Evolutionary conservation across 192 early-diverging fungal species (phyloP).

Genomic region (Coemansia sp.): DNA sequence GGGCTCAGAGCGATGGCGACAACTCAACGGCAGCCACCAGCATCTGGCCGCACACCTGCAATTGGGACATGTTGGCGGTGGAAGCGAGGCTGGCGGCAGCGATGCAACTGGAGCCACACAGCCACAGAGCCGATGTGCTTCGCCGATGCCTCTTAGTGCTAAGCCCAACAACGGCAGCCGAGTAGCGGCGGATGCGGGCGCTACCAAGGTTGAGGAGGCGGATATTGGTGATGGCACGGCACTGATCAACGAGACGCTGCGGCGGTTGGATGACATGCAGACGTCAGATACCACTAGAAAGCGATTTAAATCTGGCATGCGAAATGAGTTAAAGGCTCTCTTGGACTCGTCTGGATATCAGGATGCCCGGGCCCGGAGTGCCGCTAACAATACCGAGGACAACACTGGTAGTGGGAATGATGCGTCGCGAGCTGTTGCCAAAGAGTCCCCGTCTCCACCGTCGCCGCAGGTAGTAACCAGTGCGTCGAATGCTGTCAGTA

Average conservation of each 20-base stretch:
- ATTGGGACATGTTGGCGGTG: not conserved
- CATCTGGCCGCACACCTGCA: conserved; percentile 1
- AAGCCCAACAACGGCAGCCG: not conserved
- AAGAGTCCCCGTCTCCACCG: not conserved
- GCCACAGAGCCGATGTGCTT: conserved; percentile 13
- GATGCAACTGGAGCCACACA: conserved; percentile 12
- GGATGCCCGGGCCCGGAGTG: conserved; percentile 4
- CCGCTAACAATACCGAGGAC: not conserved
- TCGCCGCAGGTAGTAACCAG: not conserved
- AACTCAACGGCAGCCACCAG: conserved; percentile 10
- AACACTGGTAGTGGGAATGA: not conserved
- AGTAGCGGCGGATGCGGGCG: not conserved
- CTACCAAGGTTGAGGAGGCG: not conserved
- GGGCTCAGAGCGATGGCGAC: conserved; percentile 11
- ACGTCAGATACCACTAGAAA: not conserved
- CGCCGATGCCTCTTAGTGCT: not conserved
- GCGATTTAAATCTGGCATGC: conserved; percentile 8
- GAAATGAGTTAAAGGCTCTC: conserved; percentile 15
- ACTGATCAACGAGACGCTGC: conserved; percentile 20
- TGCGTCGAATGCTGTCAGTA: not conserved
- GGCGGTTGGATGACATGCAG: conserved; percentile 1
- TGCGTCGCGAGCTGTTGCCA: not conserved
- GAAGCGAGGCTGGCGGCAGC: not conserved
- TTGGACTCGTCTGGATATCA: conserved; percentile 15
- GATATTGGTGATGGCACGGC: not conserved